Conservation (phyloP, 148 eudicot species). For the Vaccinium corymbosum region DNA sequence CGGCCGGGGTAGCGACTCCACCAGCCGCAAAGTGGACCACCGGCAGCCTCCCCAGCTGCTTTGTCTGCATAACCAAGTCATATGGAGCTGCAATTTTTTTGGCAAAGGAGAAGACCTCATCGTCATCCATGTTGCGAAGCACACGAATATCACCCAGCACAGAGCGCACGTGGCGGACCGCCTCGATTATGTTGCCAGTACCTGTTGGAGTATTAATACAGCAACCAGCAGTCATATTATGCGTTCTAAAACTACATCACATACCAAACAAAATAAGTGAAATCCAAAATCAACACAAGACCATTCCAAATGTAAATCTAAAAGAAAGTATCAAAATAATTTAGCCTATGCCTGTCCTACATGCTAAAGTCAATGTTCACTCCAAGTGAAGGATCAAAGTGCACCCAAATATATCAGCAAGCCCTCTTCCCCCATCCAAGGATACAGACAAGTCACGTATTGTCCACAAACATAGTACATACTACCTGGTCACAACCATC, state of each 20-base stretch:
- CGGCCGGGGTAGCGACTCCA: constrained; percentile 87
- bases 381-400: background rate
- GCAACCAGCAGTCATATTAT: background rate
- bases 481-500: background rate
- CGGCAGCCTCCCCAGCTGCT: constrained; percentile 85
- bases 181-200: constrained; percentile 72
- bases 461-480: background rate
- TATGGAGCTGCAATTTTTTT: constrained; percentile 73
- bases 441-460: background rate
- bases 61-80: constrained; percentile 78
- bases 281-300: background rate
- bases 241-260: background rate
- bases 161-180: constrained; percentile 75
- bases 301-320: background rate
- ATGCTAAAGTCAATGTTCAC: background rate
- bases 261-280: background rate
- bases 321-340: background rate
- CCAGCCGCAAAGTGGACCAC: constrained; percentile 95
- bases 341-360: background rate
- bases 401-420: background rate
- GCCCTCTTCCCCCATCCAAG: background rate
- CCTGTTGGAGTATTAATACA: constrained; percentile 17
- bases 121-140: constrained; percentile 81
- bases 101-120: constrained; percentile 73
- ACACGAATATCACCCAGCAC: constrained; percentile 72